phyloP scores from a whole-genome alignment of 768 basidiomycete species.

The Russula abietina region DNA sequence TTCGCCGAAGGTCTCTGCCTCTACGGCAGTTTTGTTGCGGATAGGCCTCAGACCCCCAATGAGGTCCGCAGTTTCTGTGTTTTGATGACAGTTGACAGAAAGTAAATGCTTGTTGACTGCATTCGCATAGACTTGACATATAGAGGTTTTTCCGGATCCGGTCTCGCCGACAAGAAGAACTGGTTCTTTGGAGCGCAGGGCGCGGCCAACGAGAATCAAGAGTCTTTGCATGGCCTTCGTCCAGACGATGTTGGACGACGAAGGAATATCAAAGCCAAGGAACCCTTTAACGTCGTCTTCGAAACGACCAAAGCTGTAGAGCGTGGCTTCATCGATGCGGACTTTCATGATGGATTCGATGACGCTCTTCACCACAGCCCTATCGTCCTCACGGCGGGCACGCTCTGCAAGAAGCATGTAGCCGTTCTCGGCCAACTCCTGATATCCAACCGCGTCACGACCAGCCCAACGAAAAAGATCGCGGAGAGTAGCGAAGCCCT shows the following conservation, averaged over 20 bases:
- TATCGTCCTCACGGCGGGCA: constrained; percentile 78
- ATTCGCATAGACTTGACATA: constrained; percentile 84
- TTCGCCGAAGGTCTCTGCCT: constrained; percentile 46
- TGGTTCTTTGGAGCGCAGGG: constrained; percentile 86
- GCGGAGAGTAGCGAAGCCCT: constrained; percentile 92
- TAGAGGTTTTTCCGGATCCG: constrained; percentile 94
- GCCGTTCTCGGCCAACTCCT: constrained; percentile 91
- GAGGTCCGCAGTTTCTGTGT: constrained; percentile 95
- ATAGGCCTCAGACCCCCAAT: constrained; percentile 90
- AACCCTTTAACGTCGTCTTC: constrained; percentile 39
- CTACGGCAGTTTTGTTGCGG: constrained; percentile 59
- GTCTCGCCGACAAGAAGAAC: constrained; percentile 95
- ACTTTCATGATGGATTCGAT: constrained; percentile 89
- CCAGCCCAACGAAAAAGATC: constrained; percentile 98
- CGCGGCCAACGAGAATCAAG: constrained; percentile 78
- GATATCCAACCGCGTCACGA: constrained; percentile 80
- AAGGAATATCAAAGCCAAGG: constrained; percentile 51
- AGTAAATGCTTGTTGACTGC: constrained; percentile 54
- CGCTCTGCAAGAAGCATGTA: constrained; percentile 97
- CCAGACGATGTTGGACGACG: constrained; percentile 66
- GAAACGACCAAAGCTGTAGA: constrained; percentile 57
- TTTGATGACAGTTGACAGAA: constrained; percentile 92
- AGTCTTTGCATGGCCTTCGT: constrained; percentile 89
- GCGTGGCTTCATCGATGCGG: constrained; percentile 57
- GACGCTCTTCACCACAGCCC: constrained; percentile 82